Percentiles rank a stretch among this genome's conserved stretches.
Evolutionary conservation across 768 basidiomycete genomes (phyloP).

Genomic region (Harrya chromipes): DNA sequence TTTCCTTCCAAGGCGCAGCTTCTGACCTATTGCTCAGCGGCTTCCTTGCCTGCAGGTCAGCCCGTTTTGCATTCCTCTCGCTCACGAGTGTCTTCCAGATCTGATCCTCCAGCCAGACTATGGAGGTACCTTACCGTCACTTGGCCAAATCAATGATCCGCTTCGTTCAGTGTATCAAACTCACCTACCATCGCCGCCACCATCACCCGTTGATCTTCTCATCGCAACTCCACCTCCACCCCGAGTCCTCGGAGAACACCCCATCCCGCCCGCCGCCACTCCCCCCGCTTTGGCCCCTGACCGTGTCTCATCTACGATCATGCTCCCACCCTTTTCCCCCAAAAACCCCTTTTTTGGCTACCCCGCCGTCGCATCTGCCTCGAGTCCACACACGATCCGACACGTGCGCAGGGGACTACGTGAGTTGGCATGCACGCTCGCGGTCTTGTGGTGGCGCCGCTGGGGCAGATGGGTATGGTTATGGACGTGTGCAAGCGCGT

Average conservation of each 20-base stretch:
- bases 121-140: slow-evolving; percentile 56
- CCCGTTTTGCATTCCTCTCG: not conserved
- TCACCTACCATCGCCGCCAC: slow-evolving; percentile 5
- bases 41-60: slow-evolving; percentile 50
- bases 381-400: slow-evolving; percentile 41
- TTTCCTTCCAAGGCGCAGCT: slow-evolving; percentile 60
- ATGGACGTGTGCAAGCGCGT: slow-evolving; percentile 26
- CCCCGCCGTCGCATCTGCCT: slow-evolving; percentile 40
- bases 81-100: not conserved
- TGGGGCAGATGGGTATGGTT: slow-evolving; percentile 44
- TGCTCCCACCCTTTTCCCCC: slow-evolving; percentile 52
- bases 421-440: slow-evolving; percentile 62
- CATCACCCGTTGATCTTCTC: not conserved
- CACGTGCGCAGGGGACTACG: slow-evolving; percentile 67
- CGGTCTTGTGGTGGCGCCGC: slow-evolving; percentile 60
- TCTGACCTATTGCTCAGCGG: slow-evolving; percentile 49
- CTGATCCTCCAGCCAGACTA: slow-evolving; percentile 49
- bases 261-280: not conserved
- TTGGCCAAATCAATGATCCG: slow-evolving; percentile 51
- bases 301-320: slow-evolving; percentile 10
- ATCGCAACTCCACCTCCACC: not conserved
- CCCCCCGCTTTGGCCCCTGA: not conserved
- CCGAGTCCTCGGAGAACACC: not conserved
- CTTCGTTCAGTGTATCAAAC: slow-evolving; percentile 24
- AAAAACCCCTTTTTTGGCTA: slow-evolving; percentile 79